A percentile compares a stretch with the other conserved stretches of the same genome.
Evolutionary conservation across 257 asterid species (phyloP).

Genomic region (Haberlea rhodopensis): DNA sequence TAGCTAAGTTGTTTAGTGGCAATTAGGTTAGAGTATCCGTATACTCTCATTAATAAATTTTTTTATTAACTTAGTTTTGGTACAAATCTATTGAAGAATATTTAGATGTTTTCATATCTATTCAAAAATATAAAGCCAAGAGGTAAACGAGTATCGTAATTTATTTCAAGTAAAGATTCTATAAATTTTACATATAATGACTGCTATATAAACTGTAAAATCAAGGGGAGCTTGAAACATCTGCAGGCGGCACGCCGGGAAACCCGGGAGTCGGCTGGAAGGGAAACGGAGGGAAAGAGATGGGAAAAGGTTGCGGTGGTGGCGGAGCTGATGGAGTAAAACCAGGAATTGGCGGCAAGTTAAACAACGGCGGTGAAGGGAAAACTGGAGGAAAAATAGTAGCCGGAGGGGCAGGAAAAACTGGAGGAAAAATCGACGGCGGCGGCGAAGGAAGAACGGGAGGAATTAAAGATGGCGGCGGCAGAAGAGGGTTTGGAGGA

Average conservation of each 20-base stretch:
- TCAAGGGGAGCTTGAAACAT: slow-evolving; percentile 28
- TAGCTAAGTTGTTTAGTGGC: no score
- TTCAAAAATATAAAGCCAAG: no score
- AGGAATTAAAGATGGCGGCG: slow-evolving; percentile 53
- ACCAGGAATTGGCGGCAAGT: slow-evolving; percentile 53
- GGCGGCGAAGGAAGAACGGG: slow-evolving; percentile 34
- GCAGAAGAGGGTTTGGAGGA: slow-evolving; percentile 45
- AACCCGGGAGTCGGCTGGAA: slow-evolving; percentile 56
- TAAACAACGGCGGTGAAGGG: slow-evolving; percentile 41
- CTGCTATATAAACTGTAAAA: neutral
- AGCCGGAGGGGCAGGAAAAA: slow-evolving; percentile 36
- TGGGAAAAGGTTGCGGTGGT: slow-evolving; percentile 38
- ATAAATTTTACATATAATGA: slow-evolving; percentile 3
- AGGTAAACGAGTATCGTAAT: neutral
- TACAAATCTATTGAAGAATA: no score
- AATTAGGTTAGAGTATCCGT: no score
- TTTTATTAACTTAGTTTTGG: no score
- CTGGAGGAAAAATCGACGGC: slow-evolving; percentile 29
- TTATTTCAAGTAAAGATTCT: neutral
- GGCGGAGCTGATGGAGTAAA: slow-evolving; percentile 51
- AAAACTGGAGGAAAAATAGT: slow-evolving; percentile 39
- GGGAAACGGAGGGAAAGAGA: slow-evolving; percentile 52
- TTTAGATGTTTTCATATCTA: neutral
- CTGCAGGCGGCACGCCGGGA: slow-evolving; percentile 55
- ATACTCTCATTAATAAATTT: no score